Conservation (phyloP, 768 basidiomycete species). For the Zangia roseola region DNA sequence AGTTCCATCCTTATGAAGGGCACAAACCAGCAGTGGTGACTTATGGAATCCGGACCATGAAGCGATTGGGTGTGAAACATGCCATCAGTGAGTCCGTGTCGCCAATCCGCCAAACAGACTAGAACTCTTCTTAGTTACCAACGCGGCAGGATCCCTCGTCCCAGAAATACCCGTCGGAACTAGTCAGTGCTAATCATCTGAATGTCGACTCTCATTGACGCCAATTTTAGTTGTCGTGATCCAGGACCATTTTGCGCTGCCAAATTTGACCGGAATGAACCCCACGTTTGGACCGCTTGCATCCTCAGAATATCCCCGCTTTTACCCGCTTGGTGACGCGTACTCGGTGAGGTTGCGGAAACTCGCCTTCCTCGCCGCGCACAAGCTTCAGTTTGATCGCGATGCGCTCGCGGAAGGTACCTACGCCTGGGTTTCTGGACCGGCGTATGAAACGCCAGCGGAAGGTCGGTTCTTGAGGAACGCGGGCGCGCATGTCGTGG, state of each 20-base stretch:
- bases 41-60: slow-evolving; percentile 80
- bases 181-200: slow-evolving; percentile 45
- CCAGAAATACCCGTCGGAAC: slow-evolving; percentile 74
- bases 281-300: slow-evolving; percentile 73
- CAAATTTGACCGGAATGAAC: slow-evolving; percentile 74
- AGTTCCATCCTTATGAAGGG: slow-evolving; percentile 90
- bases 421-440: slow-evolving; percentile 90
- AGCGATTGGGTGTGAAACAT: slow-evolving; percentile 69
- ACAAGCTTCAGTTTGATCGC: slow-evolving; percentile 51
- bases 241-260: slow-evolving; percentile 82
- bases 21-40: slow-evolving; percentile 65
- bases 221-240: slow-evolving; percentile 66
- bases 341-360: slow-evolving; percentile 74
- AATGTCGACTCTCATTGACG: slow-evolving; percentile 8
- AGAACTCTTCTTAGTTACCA: slow-evolving; percentile 59
- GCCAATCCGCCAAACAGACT: background rate
- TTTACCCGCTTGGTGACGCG: slow-evolving; percentile 81
- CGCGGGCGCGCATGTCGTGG: slow-evolving; percentile 86
- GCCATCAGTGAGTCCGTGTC: slow-evolving; percentile 61
- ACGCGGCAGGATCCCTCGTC: slow-evolving; percentile 83
- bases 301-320: slow-evolving; percentile 62
- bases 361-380: slow-evolving; percentile 68
- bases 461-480: slow-evolving; percentile 76
- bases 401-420: slow-evolving; percentile 73
- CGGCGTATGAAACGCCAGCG: slow-evolving; percentile 87